phyloP scores from a whole-genome alignment of 306 rosid species.

The Crotalaria pallida region DNA sequence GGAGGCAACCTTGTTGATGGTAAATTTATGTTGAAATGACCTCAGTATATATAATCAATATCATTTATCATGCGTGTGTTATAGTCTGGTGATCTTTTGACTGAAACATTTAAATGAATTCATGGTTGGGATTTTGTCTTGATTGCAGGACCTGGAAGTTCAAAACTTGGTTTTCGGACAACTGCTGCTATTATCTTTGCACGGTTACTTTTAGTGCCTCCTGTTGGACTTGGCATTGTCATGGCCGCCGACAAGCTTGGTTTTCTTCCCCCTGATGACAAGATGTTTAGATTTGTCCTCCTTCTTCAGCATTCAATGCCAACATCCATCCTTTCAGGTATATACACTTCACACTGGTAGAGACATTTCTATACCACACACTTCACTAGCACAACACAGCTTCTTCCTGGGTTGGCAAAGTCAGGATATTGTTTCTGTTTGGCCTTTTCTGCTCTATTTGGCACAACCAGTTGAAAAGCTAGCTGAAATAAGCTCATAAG shows the following conservation, averaged over 20 bases:
- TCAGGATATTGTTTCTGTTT: constrained; percentile 1
- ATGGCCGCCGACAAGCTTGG: constrained; percentile 93
- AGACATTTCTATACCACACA: not conserved
- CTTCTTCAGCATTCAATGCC: constrained; percentile 99
- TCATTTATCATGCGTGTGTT: not conserved
- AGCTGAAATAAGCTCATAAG: too few relatives aligned
- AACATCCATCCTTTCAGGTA: constrained; percentile 91
- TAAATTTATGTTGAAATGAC: constrained; percentile 32
- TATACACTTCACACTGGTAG: not conserved
- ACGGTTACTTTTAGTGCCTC: constrained; percentile 83
- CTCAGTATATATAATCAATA: not conserved
- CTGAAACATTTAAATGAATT: not conserved
- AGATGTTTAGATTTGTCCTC: constrained; percentile 85
- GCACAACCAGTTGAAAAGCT: too few relatives aligned
- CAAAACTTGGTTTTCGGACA: constrained; percentile 83
- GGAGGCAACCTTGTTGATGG: constrained; percentile 98
- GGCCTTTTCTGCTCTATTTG: not conserved
- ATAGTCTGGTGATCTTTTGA: not conserved
- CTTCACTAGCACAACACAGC: constrained; percentile 2
- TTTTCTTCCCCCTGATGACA: constrained; percentile 79
- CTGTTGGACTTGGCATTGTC: constrained; percentile 83
- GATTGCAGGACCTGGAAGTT: constrained; percentile 91
- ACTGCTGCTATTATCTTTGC: constrained; percentile 80
- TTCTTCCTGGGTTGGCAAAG: not conserved
- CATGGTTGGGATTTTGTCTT: constrained; percentile 7